Base-by-base conservation (phyloP, 495 filamentous ascomycete species). In the Astrocystis sublimbata region DNA sequence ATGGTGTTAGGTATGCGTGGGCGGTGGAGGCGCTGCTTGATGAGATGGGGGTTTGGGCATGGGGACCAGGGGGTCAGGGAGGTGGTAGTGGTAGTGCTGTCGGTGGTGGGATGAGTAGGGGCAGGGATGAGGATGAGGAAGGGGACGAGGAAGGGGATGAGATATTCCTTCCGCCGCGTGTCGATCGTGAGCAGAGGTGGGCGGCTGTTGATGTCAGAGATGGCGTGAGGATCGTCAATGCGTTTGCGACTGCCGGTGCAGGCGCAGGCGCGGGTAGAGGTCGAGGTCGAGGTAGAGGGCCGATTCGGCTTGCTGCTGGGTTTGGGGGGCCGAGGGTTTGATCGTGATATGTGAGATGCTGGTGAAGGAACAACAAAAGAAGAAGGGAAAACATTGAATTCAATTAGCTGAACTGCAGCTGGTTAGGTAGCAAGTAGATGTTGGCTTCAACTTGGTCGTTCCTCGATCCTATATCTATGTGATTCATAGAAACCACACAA, bases 1-100 rank as follows among this genome's bases (percentile, higher is more conserved):
- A 47, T 13, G 43, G 49, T 17, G 63, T 61, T 8, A 26, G 55
- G 21, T 69, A 60, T 30, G 30, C 62, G 6, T 79, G 78, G 76
- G 70, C 74, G 7, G 72, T 79, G 13, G 78, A 81, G 68, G 73
- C 78, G n/a, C 43, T 81, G 62, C 45, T 79, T 3, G 79, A 81
- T 55, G 75, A 78, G 63, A 19, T 75, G 7, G 77, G 77, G 23
- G 62, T 71, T 12, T 76, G 67, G 70, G 58, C 61, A 28, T 47
- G 42, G 63, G 61, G 2, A n/a, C n/a, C n/a, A n/a, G n/a, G n/a
- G n/a, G n/a, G n/a, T n/a, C n/a, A n/a, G n/a, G n/a, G n/a, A n/a
- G n/a, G n/a, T n/a, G n/a, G n/a, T n/a, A n/a, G n/a, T n/a, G n/a
- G n/a, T n/a, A n/a, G n/a, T n/a, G n/a, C n/a, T n/a, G n/a, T n/a